Evolutionary conservation across 345 rosid genomes (phyloP), one percentile per base, ranked within the genome.

Genomic region (Eucalyptus decipiens): DNA sequence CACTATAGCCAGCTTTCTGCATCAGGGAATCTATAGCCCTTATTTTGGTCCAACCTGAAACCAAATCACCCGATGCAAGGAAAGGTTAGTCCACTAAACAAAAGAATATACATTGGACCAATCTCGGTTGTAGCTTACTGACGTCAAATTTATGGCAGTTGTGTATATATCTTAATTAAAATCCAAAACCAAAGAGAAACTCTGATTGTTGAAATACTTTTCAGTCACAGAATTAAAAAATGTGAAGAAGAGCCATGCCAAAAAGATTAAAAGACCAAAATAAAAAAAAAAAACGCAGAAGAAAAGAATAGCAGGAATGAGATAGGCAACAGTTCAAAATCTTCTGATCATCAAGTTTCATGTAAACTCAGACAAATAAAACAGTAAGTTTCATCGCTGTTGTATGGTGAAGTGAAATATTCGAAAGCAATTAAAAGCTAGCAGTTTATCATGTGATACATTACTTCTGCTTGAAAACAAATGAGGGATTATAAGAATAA

Each of bases 11-110:
- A 42, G 99, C 95, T 93, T 98, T 98, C 13, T 96, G 97, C 94
- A 97, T 93, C 91, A 98, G 96, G 17, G 99, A 98, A 88, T 98
- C 96, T 7, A 98, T 96, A 62, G 99, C 96, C 94, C 97, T 98
- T 89, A 91, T 60, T 90, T 92, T 94, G 13, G 98, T 94, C 99
- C 99, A 98, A 49, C 97, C 99, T 98, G 92, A 80, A 90, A 80
- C 24, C 86, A 28, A 15, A 49, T 37, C 45, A n/a, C 50, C 21
- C 30, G 9, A 37, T 37, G 21, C 42, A 51, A 81, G 50, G 80
- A 88, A 48, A 50, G n/a, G 50, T 32, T 30, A 45, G 52, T 87
- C 40, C 43, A 34, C 42, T 48, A 34, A n/a, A 23, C 37, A 21
- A 49, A 47, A 86, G 51, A 24, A 30, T 18, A 56, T 34, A 23